Evolutionary conservation across 371 early-diverging fungal species (phyloP), one percentile per base, ranked within the genome.

Genomic region (Actinomortierella wolfii): DNA sequence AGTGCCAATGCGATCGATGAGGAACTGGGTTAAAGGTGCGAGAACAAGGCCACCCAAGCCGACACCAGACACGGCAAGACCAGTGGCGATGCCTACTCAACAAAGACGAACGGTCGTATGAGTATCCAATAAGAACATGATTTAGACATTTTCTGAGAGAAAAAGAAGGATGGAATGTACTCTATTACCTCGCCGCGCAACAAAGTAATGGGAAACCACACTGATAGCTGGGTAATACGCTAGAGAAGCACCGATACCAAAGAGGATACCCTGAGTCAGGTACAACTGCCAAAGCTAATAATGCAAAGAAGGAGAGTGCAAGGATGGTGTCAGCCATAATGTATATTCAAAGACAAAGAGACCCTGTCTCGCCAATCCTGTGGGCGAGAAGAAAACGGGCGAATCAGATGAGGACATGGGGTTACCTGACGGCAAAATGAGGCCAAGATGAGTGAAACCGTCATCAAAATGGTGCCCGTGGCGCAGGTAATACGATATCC

Each of bases 251-350:
- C 91, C 91, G 0, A 83, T 21, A 0, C 86, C 86, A 68, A 89
- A 87, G 14, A 90, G 46, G 2, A 92, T 55, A 15, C 91, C 92
- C 69, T 91, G 91, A 1, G 89, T 83, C 2, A 92, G 53, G 29
- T 84, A 81, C 29, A 89, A 55, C 26, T 90, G 88, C 90, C 89
- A 90, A 3, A 81, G 54, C 29, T 68, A n/a, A n/a, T n/a, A n/a
- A n/a, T n/a, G n/a, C n/a, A n/a, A n/a, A n/a, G n/a, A n/a, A n/a
- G n/a, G n/a, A n/a, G n/a, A n/a, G n/a, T n/a, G n/a, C n/a, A n/a
- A n/a, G n/a, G n/a, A n/a, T n/a, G n/a, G n/a, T n/a, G n/a, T n/a
- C n/a, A n/a, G n/a, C n/a, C n/a, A n/a, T n/a, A n/a, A n/a, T n/a
- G n/a, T n/a, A n/a, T n/a, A n/a, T n/a, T n/a, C n/a, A n/a, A n/a